phyloP scores from a whole-genome alignment of 2,329 filamentous ascomycete genomes.

The Verticillium albo-atrum region DNA sequence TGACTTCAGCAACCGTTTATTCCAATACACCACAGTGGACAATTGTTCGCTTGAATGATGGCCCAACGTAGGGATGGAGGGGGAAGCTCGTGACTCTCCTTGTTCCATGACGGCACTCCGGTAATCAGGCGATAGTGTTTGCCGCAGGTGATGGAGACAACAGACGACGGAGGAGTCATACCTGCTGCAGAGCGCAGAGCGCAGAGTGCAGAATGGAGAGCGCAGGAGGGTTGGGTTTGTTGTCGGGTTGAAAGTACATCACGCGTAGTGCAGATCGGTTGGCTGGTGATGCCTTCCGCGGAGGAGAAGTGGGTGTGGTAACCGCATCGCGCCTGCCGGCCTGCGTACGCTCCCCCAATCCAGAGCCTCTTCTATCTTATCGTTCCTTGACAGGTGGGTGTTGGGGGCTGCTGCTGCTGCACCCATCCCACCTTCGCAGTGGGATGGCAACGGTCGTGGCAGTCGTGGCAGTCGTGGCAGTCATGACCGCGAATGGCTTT shows the following conservation, averaged over 20 bases:
- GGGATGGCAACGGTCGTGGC: background rate
- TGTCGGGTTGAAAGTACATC: background rate
- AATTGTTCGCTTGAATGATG: background rate
- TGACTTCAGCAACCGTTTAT: background rate
- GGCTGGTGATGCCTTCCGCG: background rate
- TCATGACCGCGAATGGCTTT: background rate
- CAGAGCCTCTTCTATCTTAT: background rate
- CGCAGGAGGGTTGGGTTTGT: background rate
- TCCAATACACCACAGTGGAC: background rate
- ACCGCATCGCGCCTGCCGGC: background rate
- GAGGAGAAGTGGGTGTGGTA: background rate
- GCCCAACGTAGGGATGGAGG: too few species aligned
- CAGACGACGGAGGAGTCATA: background rate
- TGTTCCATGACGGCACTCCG: too few species aligned
- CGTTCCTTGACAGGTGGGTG: background rate
- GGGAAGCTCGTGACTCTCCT: too few species aligned
- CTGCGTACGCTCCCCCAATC: background rate
- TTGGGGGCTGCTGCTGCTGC: too few species aligned
- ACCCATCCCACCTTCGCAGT: background rate
- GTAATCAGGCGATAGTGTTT: background rate
- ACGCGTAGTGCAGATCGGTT: background rate
- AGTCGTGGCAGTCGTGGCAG: background rate
- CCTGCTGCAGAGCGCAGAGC: background rate
- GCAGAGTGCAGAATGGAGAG: background rate
- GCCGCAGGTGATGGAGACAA: background rate